Conservation (phyloP, 2,329 filamentous ascomycete genomes). For the Phialocephala subalpina region DNA sequence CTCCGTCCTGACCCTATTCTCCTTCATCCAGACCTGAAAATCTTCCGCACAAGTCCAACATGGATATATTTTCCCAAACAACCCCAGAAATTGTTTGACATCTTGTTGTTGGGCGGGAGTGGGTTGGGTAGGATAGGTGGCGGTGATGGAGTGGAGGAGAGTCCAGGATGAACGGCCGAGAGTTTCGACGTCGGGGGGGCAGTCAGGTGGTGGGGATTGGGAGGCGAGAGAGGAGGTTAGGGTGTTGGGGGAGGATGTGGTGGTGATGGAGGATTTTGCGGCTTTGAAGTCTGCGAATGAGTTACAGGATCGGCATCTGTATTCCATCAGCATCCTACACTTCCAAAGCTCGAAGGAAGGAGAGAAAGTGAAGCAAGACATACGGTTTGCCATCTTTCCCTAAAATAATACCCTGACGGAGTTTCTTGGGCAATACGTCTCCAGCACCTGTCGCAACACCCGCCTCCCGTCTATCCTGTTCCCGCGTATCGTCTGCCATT, state of each 20-base stretch:
- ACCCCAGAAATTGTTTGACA: constrained; percentile 77
- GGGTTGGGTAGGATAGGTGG: constrained; percentile 79
- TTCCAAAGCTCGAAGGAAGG: neutral
- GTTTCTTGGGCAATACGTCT: constrained; percentile 49
- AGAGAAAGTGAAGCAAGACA: constrained; percentile 1
- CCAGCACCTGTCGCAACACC: constrained; percentile 24
- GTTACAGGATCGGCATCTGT: constrained; percentile 76
- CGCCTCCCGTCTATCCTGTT: constrained; percentile 25
- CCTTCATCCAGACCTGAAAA: constrained; percentile 82
- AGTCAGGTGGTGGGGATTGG: constrained; percentile 64
- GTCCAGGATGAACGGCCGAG: constrained; percentile 94
- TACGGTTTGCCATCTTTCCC: constrained; percentile 81
- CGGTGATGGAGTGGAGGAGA: constrained; percentile 89
- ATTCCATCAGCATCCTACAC: constrained; percentile 19
- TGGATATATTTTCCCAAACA: constrained; percentile 89
- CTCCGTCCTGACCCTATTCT: constrained; percentile 63
- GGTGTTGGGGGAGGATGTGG: constrained; percentile 51
- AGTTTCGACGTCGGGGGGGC: constrained; percentile 87
- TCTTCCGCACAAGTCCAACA: constrained; percentile 97
- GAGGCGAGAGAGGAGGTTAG: constrained; percentile 46
- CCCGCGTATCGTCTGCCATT: constrained; percentile 44
- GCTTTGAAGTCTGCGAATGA: constrained; percentile 68
- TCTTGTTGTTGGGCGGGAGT: constrained; percentile 75
- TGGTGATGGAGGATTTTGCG: constrained; percentile 65
- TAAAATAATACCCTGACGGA: constrained; percentile 77